Conservation (phyloP, 257 asterid genomes). For the Capsicum chinense region DNA sequence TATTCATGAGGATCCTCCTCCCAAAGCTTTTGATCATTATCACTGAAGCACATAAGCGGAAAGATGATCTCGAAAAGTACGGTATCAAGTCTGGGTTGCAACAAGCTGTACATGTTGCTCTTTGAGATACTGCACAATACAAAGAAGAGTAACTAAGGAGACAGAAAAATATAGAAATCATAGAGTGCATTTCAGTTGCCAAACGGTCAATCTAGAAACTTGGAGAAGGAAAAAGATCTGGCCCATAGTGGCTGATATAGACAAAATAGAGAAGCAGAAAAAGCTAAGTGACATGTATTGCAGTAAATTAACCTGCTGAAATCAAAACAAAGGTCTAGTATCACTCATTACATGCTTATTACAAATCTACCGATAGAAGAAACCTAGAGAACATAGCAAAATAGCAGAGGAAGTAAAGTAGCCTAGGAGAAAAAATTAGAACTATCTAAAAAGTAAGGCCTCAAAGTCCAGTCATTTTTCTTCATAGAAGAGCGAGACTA, state of each 20-base stretch:
- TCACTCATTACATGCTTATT: background rate
- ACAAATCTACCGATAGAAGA: background rate
- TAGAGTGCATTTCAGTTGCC: slow-evolving; percentile 10
- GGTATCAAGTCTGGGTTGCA: slow-evolving; percentile 83
- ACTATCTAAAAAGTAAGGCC: slow-evolving; percentile 12
- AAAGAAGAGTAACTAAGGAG: slow-evolving; percentile 29
- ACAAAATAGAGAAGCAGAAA: slow-evolving; percentile 8
- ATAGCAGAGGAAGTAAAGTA: slow-evolving; percentile 12
- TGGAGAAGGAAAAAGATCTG: background rate
- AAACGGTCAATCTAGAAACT: slow-evolving; percentile 8
- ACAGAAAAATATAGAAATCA: slow-evolving; percentile 26
- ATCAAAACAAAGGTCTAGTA: background rate
- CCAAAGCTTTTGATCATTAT: slow-evolving; percentile 95
- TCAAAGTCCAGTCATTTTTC: background rate
- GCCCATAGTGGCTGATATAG: background rate
- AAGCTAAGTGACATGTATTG: background rate
- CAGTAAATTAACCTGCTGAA: slow-evolving; percentile 10
- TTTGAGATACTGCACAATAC: slow-evolving; percentile 78
- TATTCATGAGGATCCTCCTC: slow-evolving; percentile 98
- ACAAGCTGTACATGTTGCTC: slow-evolving; percentile 79
- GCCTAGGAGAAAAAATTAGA: background rate
- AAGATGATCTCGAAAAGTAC: slow-evolving; percentile 91
- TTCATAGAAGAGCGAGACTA: background rate
- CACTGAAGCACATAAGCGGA: slow-evolving; percentile 97
- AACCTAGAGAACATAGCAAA: background rate